Percentiles rank a stretch among this genome's conserved stretches.
These are phyloP conservation scores for Russula virescens DNA, from an alignment of 768 basidiomycete genomes.

Conservation along the genomic window DNA sequence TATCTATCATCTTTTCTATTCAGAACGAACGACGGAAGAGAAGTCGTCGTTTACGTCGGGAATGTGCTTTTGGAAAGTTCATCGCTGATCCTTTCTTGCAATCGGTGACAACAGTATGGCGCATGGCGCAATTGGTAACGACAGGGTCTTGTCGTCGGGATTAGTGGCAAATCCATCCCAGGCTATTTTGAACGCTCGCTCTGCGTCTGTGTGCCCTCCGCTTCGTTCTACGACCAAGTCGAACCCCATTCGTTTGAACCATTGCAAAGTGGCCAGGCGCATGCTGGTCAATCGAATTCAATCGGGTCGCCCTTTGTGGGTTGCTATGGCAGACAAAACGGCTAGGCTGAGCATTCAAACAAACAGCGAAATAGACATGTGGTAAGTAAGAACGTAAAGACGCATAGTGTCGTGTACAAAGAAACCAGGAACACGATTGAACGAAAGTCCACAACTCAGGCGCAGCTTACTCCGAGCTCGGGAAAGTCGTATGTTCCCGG, in stretches of 20 bases:
- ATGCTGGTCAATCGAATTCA: no score
- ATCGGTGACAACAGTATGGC: not conserved
- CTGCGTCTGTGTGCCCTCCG: no score
- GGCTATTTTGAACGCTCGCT: no score
- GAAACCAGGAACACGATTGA: not conserved
- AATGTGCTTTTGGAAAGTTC: conserved; percentile 48
- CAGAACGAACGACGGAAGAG: conserved; percentile 2
- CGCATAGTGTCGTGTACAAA: not conserved
- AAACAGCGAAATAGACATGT: conserved; percentile 9
- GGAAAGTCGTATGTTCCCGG: conserved; percentile 45
- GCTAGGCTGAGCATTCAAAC: not conserved
- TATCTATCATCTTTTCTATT: not conserved
- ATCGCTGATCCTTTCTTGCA: conserved; percentile 28
- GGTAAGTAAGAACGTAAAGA: conserved; percentile 1
- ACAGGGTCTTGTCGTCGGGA: no score
- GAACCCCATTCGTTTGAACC: no score
- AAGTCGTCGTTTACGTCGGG: conserved; percentile 50
- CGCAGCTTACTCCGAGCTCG: conserved; percentile 31
- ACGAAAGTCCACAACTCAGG: conserved; percentile 21
- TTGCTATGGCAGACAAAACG: not conserved
- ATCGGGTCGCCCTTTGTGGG: not conserved
- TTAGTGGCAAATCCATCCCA: no score
- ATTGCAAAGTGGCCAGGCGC: no score
- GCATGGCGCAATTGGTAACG: not conserved
- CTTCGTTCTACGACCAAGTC: no score